Evolutionary conservation across 1,284 basidiomycete genomes (phyloP).

Genomic region (Phylloboletellus chloephorus): DNA sequence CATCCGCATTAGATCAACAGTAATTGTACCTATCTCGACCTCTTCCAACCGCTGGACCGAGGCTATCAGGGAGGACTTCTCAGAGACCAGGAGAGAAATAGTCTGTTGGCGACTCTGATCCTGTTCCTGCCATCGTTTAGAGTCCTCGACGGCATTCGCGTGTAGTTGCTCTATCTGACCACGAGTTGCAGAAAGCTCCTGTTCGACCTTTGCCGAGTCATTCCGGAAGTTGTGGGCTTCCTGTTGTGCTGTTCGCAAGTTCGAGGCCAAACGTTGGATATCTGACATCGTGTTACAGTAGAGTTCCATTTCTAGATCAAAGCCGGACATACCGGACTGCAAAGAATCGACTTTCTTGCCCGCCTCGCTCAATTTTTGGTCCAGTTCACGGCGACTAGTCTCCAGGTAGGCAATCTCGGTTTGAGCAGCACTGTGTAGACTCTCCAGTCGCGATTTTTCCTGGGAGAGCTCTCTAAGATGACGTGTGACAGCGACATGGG

Average conservation of each 20-base stretch:
- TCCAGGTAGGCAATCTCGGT: slow-evolving; percentile 19
- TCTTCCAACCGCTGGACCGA: slow-evolving; percentile 49
- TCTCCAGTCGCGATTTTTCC: slow-evolving; percentile 30
- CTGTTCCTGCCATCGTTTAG: slow-evolving; percentile 28
- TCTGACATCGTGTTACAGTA: slow-evolving; percentile 17
- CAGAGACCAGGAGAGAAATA: slow-evolving; percentile 62
- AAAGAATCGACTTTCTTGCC: slow-evolving; percentile 13
- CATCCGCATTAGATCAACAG: background rate
- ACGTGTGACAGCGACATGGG: slow-evolving; percentile 7
- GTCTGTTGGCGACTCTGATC: slow-evolving; percentile 56
- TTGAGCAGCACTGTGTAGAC: slow-evolving; percentile 18
- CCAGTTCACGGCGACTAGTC: slow-evolving; percentile 8
- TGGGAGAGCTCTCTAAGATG: slow-evolving; percentile 18
- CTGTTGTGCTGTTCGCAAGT: slow-evolving; percentile 17
- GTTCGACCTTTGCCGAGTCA: slow-evolving; percentile 18
- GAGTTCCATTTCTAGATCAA: background rate
- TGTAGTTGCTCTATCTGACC: slow-evolving; percentile 19
- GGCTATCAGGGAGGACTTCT: slow-evolving; percentile 55
- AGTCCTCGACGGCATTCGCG: slow-evolving; percentile 10
- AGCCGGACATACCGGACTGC: slow-evolving; percentile 17
- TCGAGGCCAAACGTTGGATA: slow-evolving; percentile 14
- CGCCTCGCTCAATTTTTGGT: slow-evolving; percentile 11
- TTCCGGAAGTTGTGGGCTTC: slow-evolving; percentile 7
- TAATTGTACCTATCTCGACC: slow-evolving; percentile 44
- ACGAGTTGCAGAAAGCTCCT: slow-evolving; percentile 20